These are phyloP conservation scores for Chrysosporium queenslandicum DNA, from an alignment of 2,329 filamentous ascomycete species.

Conservation along the genomic window DNA sequence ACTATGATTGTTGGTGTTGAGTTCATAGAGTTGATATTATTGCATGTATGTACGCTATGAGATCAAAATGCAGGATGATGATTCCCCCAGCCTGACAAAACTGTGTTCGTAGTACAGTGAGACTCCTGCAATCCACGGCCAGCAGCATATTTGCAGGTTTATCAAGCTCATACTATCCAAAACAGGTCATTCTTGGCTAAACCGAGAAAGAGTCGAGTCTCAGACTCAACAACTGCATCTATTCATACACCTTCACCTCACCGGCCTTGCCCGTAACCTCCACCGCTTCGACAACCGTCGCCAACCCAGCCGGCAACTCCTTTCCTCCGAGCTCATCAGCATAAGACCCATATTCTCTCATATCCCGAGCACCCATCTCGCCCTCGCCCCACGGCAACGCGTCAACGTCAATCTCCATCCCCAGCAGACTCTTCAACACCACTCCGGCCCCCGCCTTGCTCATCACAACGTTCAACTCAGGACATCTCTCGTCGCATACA, in stretches of 20 bases:
- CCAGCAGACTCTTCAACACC: slow-evolving; percentile 65
- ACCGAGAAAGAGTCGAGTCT: too few species aligned
- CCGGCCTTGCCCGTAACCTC: slow-evolving; percentile 44
- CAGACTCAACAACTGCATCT: neutral
- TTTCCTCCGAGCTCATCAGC: slow-evolving; percentile 34
- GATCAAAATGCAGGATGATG: too few species aligned
- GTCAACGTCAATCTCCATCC: slow-evolving; percentile 70
- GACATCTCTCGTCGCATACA: slow-evolving; percentile 74
- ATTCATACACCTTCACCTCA: slow-evolving; percentile 22
- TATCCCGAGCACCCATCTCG: neutral
- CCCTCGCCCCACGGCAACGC: slow-evolving; percentile 78
- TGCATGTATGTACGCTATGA: too few species aligned
- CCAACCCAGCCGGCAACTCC: slow-evolving; percentile 57
- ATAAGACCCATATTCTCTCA: neutral
- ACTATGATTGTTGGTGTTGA: too few species aligned
- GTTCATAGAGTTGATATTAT: too few species aligned
- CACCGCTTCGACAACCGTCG: slow-evolving; percentile 68
- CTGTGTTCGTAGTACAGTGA: too few species aligned
- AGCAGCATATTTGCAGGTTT: too few species aligned
- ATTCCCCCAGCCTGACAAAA: too few species aligned
- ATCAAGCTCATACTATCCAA: too few species aligned
- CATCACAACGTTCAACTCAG: slow-evolving; percentile 82
- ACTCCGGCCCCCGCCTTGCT: slow-evolving; percentile 81
- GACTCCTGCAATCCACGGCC: too few species aligned
- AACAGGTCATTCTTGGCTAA: too few species aligned